Conservation (phyloP, 2,329 filamentous ascomycete species). For the Phaeosphaeriaceae sp. region DNA sequence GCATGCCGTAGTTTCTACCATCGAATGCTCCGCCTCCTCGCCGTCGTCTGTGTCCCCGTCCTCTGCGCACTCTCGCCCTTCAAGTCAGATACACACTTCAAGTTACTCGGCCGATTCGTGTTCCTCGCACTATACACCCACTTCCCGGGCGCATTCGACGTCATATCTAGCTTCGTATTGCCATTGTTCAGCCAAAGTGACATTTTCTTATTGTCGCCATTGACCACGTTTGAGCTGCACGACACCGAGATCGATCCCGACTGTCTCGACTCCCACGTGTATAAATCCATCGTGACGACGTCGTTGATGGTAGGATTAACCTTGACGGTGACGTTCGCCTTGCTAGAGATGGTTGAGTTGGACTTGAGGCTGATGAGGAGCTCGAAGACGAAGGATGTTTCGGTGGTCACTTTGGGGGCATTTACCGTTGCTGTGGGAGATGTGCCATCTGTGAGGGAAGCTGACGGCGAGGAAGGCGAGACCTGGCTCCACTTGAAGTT, state of each 20-base stretch:
- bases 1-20: too few species aligned
- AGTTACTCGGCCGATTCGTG: constrained; percentile 35
- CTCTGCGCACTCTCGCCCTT: constrained; percentile 29
- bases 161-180: constrained; percentile 27
- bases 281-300: constrained; percentile 40
- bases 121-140: constrained; percentile 36
- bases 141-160: constrained; percentile 29
- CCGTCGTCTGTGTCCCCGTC: constrained; percentile 21
- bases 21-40: too few species aligned
- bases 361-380: constrained; percentile 37
- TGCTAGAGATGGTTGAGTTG: constrained; percentile 28
- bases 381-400: constrained; percentile 36
- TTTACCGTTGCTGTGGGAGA: constrained; percentile 29
- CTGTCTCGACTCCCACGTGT: constrained; percentile 39
- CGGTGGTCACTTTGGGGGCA: constrained; percentile 28
- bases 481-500: constrained; percentile 43
- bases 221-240: constrained; percentile 45
- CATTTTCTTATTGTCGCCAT: constrained; percentile 39
- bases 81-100: constrained; percentile 35
- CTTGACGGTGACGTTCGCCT: constrained; percentile 36
- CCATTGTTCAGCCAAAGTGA: constrained; percentile 38
- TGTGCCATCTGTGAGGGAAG: constrained; percentile 30
- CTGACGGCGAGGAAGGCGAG: constrained; percentile 20
- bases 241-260: constrained; percentile 41
- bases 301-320: constrained; percentile 33